phyloP scores from a whole-genome alignment of 257 asterid genomes.

The Solanum chmielewskii region DNA sequence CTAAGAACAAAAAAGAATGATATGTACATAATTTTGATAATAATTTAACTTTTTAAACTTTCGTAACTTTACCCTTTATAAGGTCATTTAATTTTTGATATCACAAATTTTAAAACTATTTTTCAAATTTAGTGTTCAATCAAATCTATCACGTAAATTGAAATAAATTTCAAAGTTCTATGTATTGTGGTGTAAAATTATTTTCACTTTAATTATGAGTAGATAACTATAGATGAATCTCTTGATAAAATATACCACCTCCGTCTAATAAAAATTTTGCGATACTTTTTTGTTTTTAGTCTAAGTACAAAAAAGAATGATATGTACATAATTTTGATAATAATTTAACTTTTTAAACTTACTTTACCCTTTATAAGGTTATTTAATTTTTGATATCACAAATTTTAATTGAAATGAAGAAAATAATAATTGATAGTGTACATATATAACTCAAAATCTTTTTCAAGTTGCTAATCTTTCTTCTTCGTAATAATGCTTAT shows the following conservation, averaged over 20 bases:
- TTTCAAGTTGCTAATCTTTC: no score
- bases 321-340: no score
- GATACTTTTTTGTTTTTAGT: not conserved
- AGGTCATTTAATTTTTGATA: not conserved
- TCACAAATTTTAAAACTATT: not conserved
- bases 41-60: not conserved
- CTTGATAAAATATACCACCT: not conserved
- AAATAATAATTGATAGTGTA: not conserved
- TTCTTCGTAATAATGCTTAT: no score
- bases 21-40: no score
- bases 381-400: not conserved
- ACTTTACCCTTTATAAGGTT: not conserved
- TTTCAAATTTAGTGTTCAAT: not conserved
- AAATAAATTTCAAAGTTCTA: not conserved
- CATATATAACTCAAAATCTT: not conserved
- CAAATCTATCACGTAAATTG: not conserved
- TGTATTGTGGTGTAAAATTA: not conserved
- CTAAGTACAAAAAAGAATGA: not conserved
- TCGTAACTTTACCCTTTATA: not conserved
- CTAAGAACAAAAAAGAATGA: not conserved
- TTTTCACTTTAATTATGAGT: not conserved
- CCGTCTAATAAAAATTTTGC: fast-evolving
- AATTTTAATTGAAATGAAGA: not conserved
- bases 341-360: not conserved
- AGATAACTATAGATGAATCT: not conserved